phyloP scores from a whole-genome alignment of 495 filamentous ascomycete genomes.

The Filosporella fistucella region DNA sequence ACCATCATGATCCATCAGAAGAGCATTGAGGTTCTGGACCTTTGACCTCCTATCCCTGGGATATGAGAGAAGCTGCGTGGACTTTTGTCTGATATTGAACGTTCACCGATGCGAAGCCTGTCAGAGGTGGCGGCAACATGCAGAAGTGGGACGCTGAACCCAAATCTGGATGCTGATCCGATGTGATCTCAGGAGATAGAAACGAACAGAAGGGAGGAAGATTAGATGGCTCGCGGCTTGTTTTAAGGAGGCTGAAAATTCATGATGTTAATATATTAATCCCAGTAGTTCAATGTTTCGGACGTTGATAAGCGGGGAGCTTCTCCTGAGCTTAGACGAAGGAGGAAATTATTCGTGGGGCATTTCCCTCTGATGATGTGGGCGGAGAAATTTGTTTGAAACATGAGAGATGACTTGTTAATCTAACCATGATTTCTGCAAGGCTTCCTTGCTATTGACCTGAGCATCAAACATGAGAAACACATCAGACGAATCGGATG shows the following conservation, averaged over 20 bases:
- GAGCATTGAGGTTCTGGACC: neutral
- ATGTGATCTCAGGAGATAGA: constrained; percentile 2
- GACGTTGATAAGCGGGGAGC: too few species aligned
- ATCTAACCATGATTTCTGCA: too few species aligned
- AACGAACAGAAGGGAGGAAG: neutral
- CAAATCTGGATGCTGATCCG: neutral
- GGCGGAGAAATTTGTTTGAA: neutral
- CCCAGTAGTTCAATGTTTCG: too few species aligned
- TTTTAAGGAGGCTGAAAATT: constrained; percentile 2
- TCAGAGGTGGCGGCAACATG: neutral
- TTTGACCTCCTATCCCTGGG: neutral
- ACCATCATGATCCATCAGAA: neutral
- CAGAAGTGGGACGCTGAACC: too few species aligned
- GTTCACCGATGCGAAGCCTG: neutral
- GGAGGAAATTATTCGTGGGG: neutral
- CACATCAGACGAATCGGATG: too few species aligned
- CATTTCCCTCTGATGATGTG: neutral
- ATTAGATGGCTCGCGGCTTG: neutral
- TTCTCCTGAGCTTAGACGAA: neutral
- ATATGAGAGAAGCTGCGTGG: neutral
- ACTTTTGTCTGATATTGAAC: neutral
- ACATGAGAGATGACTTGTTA: neutral
- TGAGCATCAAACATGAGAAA: too few species aligned
- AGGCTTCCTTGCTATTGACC: too few species aligned
- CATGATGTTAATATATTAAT: constrained; percentile 2